phyloP scores from a whole-genome alignment of 2,329 filamentous ascomycete species.

The Aspergillus neoniger region DNA sequence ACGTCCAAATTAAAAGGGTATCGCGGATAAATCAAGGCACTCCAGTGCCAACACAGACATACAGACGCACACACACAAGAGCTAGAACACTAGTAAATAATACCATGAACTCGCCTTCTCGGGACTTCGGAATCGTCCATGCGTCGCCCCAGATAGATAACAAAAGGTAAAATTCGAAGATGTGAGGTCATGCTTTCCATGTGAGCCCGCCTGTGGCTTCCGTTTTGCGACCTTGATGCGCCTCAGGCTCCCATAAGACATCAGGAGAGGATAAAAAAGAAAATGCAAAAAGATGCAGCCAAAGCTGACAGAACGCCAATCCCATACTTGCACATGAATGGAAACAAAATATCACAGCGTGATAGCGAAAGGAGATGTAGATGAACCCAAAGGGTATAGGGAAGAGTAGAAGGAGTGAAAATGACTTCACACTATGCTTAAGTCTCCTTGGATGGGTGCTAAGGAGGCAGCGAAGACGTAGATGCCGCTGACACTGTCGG shows the following conservation, averaged over 20 bases:
- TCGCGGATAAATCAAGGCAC: conserved; percentile 28
- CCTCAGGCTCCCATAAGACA: conserved; percentile 16
- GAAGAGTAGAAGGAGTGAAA: background rate
- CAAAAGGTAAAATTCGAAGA: conserved; percentile 11
- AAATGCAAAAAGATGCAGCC: conserved; percentile 14
- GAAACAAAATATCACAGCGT: conserved; percentile 10
- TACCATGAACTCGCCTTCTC: background rate
- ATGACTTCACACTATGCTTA: background rate
- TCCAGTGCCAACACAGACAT: conserved; percentile 19
- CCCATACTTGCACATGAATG: conserved; percentile 22
- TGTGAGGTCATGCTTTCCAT: conserved; percentile 12
- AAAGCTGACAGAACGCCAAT: conserved; percentile 22
- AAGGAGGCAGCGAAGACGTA: conserved; percentile 33
- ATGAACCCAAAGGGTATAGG: background rate
- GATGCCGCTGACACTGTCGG: conserved; percentile 40
- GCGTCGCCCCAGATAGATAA: conserved; percentile 10
- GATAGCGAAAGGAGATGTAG: conserved; percentile 2
- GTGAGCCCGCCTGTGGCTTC: conserved; percentile 16
- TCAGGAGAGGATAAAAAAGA: conserved; percentile 12
- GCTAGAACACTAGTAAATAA: conserved; percentile 9
- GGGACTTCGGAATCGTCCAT: background rate
- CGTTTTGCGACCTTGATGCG: conserved; percentile 13
- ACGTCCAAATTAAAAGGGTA: conserved; percentile 26
- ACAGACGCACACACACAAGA: background rate
- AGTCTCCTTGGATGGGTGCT: background rate